Evolutionary conservation across 176 grass and related monocot species (phyloP).

Genomic region (Triticum dicoccoides): DNA sequence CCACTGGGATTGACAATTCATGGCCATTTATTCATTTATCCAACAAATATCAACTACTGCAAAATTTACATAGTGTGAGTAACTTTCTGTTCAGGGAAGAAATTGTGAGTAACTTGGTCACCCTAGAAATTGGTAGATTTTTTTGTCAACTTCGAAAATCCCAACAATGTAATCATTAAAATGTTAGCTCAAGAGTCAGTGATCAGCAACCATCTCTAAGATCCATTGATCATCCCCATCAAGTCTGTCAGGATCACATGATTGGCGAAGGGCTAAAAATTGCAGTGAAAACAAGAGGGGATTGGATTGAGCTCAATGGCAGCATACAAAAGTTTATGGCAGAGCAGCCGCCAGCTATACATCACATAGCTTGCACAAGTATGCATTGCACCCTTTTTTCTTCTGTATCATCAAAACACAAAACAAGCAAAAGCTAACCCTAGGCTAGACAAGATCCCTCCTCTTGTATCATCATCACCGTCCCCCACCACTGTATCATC

Average conservation of each 20-base stretch:
- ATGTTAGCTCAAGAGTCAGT: background rate
- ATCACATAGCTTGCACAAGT: slow-evolving; percentile 39
- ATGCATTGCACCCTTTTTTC: slow-evolving; percentile 24
- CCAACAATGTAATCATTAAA: too few relatives aligned
- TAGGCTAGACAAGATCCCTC: slow-evolving; percentile 38
- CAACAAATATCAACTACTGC: too few relatives aligned
- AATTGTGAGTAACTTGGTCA: too few relatives aligned
- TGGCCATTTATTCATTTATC: too few relatives aligned
- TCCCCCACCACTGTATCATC: slow-evolving; percentile 5
- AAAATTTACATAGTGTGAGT: too few relatives aligned
- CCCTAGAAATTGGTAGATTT: too few relatives aligned
- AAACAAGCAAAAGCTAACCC: slow-evolving; percentile 25
- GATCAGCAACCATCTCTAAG: background rate
- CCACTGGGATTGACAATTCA: too few relatives aligned
- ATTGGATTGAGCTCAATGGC: background rate
- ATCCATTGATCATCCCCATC: background rate
- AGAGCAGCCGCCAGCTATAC: slow-evolving; percentile 37
- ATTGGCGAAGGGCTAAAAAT: background rate
- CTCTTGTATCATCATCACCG: slow-evolving; percentile 32
- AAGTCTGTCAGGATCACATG: background rate
- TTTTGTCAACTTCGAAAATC: too few relatives aligned
- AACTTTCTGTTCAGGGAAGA: too few relatives aligned
- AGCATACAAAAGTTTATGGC: slow-evolving; percentile 19
- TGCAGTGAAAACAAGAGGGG: background rate
- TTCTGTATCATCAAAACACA: slow-evolving; percentile 50